Base-by-base conservation (phyloP, 2,329 filamentous ascomycete genomes). In the Hymenoscyphus albidus region DNA sequence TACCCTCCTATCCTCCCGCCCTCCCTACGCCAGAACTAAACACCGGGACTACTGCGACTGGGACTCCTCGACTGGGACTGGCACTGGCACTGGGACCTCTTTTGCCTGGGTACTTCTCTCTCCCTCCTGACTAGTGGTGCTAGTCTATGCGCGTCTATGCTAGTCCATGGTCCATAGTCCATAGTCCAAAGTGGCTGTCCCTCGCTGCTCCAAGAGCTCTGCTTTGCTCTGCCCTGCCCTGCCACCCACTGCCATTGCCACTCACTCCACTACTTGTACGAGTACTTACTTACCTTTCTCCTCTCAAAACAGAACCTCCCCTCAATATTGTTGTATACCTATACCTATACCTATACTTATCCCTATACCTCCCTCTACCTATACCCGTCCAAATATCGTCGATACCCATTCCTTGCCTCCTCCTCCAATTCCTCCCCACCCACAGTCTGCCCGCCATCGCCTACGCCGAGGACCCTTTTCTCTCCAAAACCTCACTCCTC, bases 351-450 rank as follows among this genome's bases (percentile, higher is more conserved):
- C 35, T 7, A 51, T 51, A 35, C 5, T 10, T 35, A 35, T 10
- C 5, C 6, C 6, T 35, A 35, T 35, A 35, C 35, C 35, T 27
- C 27, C 27, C 1, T 27, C 27, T 27, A 27, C 27, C 27, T 27
- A 27, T 27, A 27, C 35, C 35, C 35, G 35, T 35, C 5, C 35
- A 2, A 5, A 2, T 35, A 51, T 51, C 44, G 44, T 51, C 44
- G 6, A 51, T 51, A 51, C n/a, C 44, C 44, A 51, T 51, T 57
- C 54, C 54, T 57, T 38, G 54, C 54, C 54, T 57, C 44, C 9
- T 35, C 54, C 54, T 57, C 27, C 54, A 31, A 22, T 18, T 51
- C 44, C 44, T 57, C 27, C 12, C 16, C 54, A 0, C 32, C 54
- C 54, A 56, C 54, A 5, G 22, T 22, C 22, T 56, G 32, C 54